Evolutionary conservation across 1,284 basidiomycete species (phyloP), one percentile per base, ranked within the genome.

Genomic region (Ustilago cynodontis): DNA sequence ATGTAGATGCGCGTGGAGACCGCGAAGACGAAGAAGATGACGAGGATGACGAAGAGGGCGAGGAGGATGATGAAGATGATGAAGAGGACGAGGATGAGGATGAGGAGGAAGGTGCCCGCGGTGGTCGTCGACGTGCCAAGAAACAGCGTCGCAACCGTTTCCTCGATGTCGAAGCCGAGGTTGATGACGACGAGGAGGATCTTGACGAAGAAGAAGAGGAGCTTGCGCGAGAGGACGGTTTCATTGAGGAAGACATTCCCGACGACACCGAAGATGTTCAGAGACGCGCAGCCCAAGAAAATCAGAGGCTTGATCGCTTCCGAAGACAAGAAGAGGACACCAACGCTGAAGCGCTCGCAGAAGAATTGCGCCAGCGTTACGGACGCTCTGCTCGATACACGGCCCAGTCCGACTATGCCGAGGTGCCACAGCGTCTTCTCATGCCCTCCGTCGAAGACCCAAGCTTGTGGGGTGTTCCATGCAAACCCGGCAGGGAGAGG

Each of bases 391-490:
- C 77, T 28, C 77, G 86, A 64, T 71, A 80, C 24, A 65, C 84
- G 18, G 81, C 84, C n/a, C 84, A 85, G 71, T 86, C 85, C 37
- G 96, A 95, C 83, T 93, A 94, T 79, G 79, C 81, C 39, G 81
- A 85, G 54, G 92, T 98, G 35, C 96, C 97, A 0, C 95, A 98
- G 84, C 90, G 94, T n/a, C 87, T 98, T 53, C 89, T 97, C 49
- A 98, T 99, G 95, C 96, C 96, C 37, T 93, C 93, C 16, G 94
- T 98, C 8, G 92, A 97, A 69, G 96, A 99, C 86, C 93, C 96
- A 7, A 95, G 91, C 84, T 88, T 99, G 78, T 99, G 95, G 94
- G 94, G 95, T 87, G 91, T 99, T 59, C 90, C 93, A 78, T 94
- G 96, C 80, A 95, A 95, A 94, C 90, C 92, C 55, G 95, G 96